These are phyloP conservation scores for Phytophthora ramorum DNA, from an alignment of 352 stramenopile genomes.

Conservation along the genomic window DNA sequence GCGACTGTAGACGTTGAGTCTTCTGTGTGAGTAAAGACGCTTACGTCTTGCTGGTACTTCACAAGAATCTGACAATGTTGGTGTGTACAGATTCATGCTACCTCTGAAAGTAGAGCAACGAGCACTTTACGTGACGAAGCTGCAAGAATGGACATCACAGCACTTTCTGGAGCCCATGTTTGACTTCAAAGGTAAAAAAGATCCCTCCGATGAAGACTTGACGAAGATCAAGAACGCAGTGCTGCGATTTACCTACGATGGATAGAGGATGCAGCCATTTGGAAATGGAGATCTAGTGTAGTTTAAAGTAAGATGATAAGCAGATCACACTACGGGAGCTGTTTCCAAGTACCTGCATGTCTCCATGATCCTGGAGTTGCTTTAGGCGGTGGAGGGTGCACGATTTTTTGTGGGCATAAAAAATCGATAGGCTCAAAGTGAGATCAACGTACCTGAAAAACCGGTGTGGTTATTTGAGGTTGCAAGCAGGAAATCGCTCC, in stretches of 20 bases:
- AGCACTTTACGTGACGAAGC: slow-evolving; percentile 67
- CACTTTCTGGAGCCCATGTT: slow-evolving; percentile 49
- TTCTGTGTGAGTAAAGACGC: slow-evolving; percentile 55
- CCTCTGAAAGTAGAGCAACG: slow-evolving; percentile 76
- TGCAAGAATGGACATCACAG: slow-evolving; percentile 59
- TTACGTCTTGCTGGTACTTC: neutral
- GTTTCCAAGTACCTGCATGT: too few species aligned
- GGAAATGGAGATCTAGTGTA: neutral
- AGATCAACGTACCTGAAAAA: too few species aligned
- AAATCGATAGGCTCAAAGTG: too few species aligned
- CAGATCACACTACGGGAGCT: too few species aligned
- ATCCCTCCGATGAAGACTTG: slow-evolving; percentile 55
- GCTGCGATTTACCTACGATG: slow-evolving; percentile 55
- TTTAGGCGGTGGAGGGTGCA: too few species aligned
- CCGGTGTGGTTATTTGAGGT: too few species aligned
- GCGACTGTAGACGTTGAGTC: slow-evolving; percentile 75
- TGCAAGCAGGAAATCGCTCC: too few species aligned
- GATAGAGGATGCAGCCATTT: slow-evolving; percentile 2
- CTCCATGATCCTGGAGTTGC: too few species aligned
- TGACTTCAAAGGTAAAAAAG: slow-evolving; percentile 31
- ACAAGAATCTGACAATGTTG: neutral
- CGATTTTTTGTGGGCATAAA: too few species aligned
- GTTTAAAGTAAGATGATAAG: too few species aligned
- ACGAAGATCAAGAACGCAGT: slow-evolving; percentile 63
- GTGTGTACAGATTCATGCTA: slow-evolving; percentile 63